Evolutionary conservation across 768 basidiomycete species (phyloP).

Genomic region (Suillus alpinus): DNA sequence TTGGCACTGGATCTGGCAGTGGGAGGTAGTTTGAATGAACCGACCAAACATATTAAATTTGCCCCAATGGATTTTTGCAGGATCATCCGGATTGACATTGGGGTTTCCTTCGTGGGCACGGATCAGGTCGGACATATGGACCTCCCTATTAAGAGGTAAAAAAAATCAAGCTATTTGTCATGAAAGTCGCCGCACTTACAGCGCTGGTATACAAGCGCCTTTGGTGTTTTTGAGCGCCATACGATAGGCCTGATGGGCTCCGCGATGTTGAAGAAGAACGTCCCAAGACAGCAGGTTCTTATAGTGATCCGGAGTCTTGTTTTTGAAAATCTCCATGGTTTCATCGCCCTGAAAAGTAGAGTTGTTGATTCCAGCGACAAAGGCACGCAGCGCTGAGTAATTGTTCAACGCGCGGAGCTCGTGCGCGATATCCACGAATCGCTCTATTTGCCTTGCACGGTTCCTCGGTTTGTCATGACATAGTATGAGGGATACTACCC

Average conservation of each 20-base stretch:
- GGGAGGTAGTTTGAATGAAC: constrained; percentile 73
- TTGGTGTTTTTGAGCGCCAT: constrained; percentile 83
- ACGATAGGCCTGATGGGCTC: constrained; percentile 89
- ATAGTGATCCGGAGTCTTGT: constrained; percentile 61
- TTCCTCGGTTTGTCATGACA: constrained; percentile 76
- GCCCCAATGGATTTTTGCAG: constrained; percentile 86
- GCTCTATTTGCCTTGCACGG: constrained; percentile 82
- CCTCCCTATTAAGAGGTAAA: constrained; percentile 56
- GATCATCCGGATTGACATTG: constrained; percentile 64
- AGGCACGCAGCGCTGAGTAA: constrained; percentile 88
- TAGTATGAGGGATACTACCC: constrained; percentile 89
- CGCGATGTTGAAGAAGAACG: constrained; percentile 74
- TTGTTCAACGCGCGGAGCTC: constrained; percentile 83
- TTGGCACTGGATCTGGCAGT: constrained; percentile 76
- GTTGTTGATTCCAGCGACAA: constrained; percentile 90
- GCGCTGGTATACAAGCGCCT: constrained; percentile 82
- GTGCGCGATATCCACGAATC: constrained; percentile 81
- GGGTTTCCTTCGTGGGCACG: constrained; percentile 83
- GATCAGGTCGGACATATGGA: constrained; percentile 87
- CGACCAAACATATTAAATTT: constrained; percentile 93
- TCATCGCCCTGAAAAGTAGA: constrained; percentile 76
- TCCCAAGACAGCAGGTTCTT: constrained; percentile 84
- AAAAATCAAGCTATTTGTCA: constrained; percentile 8
- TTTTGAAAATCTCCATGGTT: constrained; percentile 72
- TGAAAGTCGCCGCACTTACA: constrained; percentile 43